These are phyloP conservation scores for Yarrowia sp. DNA, from an alignment of 805 yeast genomes.

Conservation along the genomic window DNA sequence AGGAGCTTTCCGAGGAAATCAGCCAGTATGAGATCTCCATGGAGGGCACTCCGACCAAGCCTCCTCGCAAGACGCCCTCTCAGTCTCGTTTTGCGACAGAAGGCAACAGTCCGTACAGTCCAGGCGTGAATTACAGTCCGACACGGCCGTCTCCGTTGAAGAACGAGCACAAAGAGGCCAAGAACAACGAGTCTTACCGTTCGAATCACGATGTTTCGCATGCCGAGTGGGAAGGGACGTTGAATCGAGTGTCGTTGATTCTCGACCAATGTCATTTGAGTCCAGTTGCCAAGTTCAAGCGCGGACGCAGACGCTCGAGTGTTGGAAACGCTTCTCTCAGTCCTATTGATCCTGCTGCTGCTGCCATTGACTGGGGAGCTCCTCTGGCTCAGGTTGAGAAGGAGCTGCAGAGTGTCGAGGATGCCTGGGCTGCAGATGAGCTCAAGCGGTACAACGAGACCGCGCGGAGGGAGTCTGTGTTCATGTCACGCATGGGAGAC, in stretches of 20 bases:
- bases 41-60: neutral
- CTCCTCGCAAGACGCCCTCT: neutral
- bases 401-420: neutral
- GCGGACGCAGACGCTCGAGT: neutral
- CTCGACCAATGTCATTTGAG: conserved; percentile 6
- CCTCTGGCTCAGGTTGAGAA: conserved; percentile 2
- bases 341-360: neutral
- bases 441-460: neutral
- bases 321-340: neutral
- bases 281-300: neutral
- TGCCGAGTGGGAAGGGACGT: conserved; percentile 1
- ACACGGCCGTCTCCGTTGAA: neutral
- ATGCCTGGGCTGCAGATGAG: neutral
- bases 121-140: neutral
- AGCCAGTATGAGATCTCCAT: conserved; percentile 13
- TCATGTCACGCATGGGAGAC: neutral
- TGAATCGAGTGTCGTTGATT: conserved; percentile 5
- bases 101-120: too few relatives aligned
- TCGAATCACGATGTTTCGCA: neutral
- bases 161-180: neutral
- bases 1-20: conserved; percentile 4
- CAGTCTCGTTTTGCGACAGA: neutral
- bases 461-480: neutral
- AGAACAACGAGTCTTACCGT: neutral
- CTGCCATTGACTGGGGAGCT: neutral